Evolutionary conservation across 768 basidiomycete species (phyloP).

Genomic region (Cystofilobasidium capitatum): DNA sequence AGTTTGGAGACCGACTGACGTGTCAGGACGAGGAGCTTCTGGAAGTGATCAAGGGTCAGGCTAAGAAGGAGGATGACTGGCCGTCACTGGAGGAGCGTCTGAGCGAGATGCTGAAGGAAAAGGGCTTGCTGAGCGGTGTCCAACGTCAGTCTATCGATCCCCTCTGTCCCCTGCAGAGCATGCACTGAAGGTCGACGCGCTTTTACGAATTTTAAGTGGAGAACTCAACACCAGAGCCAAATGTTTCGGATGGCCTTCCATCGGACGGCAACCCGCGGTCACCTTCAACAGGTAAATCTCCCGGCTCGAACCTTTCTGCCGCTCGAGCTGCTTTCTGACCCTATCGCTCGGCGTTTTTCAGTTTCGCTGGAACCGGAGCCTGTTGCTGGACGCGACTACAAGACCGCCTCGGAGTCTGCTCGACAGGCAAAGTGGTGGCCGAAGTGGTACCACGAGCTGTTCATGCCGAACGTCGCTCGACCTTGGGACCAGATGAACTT

Average conservation of each 20-base stretch:
- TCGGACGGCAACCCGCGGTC: too few species aligned
- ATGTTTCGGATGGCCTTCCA: too few species aligned
- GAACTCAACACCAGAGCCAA: too few species aligned
- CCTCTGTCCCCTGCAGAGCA: too few species aligned
- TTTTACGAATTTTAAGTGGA: too few species aligned
- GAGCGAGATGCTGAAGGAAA: background rate
- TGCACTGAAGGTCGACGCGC: too few species aligned
- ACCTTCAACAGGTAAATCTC: too few species aligned
- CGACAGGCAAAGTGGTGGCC: conserved; percentile 54
- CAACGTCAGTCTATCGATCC: background rate
- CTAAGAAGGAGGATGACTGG: conserved; percentile 17
- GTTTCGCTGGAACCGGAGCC: conserved; percentile 14
- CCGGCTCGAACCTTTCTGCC: too few species aligned
- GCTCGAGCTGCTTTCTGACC: background rate
- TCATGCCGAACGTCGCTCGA: conserved; percentile 51
- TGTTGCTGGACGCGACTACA: background rate
- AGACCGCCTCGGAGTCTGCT: conserved; percentile 16
- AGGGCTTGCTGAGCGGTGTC: conserved; percentile 1
- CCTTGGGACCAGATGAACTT: conserved; percentile 69
- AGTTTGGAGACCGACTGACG: background rate
- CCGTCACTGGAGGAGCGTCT: background rate
- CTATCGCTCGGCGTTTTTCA: conserved; percentile 27
- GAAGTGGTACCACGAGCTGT: conserved; percentile 90
- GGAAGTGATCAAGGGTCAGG: conserved; percentile 10
- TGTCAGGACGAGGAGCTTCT: conserved; percentile 11